phyloP scores from a whole-genome alignment of 768 basidiomycete species.

The Coprinellus aureogranulatus region DNA sequence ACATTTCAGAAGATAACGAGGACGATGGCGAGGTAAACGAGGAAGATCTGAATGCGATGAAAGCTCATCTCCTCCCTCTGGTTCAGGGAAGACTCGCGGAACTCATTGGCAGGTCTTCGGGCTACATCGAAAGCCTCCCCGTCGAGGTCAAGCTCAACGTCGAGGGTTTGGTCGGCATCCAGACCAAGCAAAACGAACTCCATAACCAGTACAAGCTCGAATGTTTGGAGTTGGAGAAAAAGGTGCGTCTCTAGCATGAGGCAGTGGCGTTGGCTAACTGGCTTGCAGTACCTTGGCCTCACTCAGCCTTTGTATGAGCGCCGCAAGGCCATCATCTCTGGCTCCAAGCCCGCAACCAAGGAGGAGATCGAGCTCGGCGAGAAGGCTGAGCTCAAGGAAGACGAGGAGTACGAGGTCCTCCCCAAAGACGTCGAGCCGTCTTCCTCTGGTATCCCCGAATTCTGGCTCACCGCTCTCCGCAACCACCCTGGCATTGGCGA shows the following conservation, averaged over 20 bases:
- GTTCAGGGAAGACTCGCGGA: conserved; percentile 85
- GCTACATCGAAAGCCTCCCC: conserved; percentile 90
- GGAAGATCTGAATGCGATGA: conserved; percentile 37
- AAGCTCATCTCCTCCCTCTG: conserved; percentile 75
- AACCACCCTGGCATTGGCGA: conserved; percentile 87
- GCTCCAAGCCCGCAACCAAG: conserved; percentile 63
- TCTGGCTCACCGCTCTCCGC: conserved; percentile 95
- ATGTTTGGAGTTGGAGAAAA: conserved; percentile 93
- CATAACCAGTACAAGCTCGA: conserved; percentile 95
- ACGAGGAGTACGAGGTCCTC: conserved; percentile 33
- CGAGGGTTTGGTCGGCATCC: conserved; percentile 91
- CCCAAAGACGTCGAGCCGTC: conserved; percentile 24
- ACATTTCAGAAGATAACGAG: conserved; percentile 81
- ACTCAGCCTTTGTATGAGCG: conserved; percentile 85
- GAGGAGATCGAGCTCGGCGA: conserved; percentile 86
- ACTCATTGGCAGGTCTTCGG: conserved; percentile 88
- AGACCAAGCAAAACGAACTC: conserved; percentile 85
- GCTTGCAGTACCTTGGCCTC: conserved; percentile 65
- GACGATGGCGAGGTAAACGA: conserved; percentile 40
- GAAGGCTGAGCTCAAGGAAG: conserved; percentile 68
- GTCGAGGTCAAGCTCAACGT: conserved; percentile 77
- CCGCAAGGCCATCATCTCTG: conserved; percentile 79
- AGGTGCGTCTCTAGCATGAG: conserved; percentile 49
- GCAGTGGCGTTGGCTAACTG: conserved; percentile 6
- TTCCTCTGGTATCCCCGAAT: conserved; percentile 74